Evolutionary conservation across 1,139 yeast species (phyloP), one percentile per base, ranked within the genome.

Genomic region (Hanseniaspora gamundiae): DNA sequence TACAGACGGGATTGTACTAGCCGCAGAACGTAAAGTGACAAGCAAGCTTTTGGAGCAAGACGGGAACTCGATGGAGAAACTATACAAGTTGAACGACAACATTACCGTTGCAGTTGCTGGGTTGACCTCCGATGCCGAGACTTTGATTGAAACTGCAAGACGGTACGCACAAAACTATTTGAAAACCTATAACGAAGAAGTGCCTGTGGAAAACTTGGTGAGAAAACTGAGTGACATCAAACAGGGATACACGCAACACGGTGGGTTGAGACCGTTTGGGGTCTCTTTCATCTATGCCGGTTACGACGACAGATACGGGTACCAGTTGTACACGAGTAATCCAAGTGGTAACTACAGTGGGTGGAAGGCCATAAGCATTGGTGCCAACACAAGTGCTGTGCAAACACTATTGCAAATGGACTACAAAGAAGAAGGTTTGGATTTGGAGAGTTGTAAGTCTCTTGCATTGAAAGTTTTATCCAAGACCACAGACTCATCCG

Each of bases 331-430:
- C 66, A 88, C 95, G 17, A 83, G 95, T 19, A 91, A 93, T 61
- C 99, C 99, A 13, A 83, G 95, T 0, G 99, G 99, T 31, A 93
- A 93, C 66, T 93, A 87, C 62, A 78, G 94, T 33, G 98, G 98
- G 24, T 93, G 99, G 99, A 87, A 84, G 64, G 98, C 98, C 39
- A 88, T 96, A 38, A 76, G 88, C 56, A 91, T 91, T 50, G 99
- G 99, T 36, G 95, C 97, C 46, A 93, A 91, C 66, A 88, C 86
- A 52, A 78, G 95, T 4, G 88, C 95, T 39, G 96, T 97, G 2
- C 98, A 93, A 67, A 88, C 98, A 1, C 69, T 93, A 52, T 72
- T 93, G 59, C 93, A 91, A 66, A 94, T 88, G 67, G 98, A 93
- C 58, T 93, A 84, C 68, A 86, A 83, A 59, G 93, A 85, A 54